Evolutionary conservation across 1,284 basidiomycete genomes (phyloP), one percentile per base, ranked within the genome.

Genomic region (Pseudomicrostroma phylloplanum): DNA sequence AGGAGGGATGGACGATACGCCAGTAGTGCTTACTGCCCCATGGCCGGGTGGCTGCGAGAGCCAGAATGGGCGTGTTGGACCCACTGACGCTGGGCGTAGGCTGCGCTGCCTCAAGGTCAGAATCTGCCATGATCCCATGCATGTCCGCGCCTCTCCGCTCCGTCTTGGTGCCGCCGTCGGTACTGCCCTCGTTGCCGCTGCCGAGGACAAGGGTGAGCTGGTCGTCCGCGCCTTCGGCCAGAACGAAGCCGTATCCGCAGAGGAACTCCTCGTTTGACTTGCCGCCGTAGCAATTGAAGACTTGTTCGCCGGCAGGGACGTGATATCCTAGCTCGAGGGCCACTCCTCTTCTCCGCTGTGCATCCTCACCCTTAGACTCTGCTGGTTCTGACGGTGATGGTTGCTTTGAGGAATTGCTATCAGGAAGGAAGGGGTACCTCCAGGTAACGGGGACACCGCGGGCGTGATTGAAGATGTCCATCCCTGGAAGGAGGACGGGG

Each of bases 231-330:
- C 54, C 21, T 1, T 25, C 57, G 6, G 39, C 21, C 7, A 54
- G 51, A 13, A 61, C 67, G 46, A 77, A 78, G 1, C 72, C 76
- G 36, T 78, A 78, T 9, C 65, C 64, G 12, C 63, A 58, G 0
- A 76, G 58, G 6, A 78, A 64, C 41, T 77, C 75, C 36, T 78
- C 75, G 60, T 76, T 77, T 40, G 67, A 69, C 56, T 78, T 78
- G 11, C 74, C 71, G 1, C 76, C 76, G 57, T 78, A 78, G 30
- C 75, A 77, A 61, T 78, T 78, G 46, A 67, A 75, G 13, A 76
- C 70, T 57, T 78, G 75, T 4, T 36, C 1, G 11, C 51, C 9
- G 13, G 48, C 13, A 0, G 3, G 1, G 30, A 15, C 3, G 9
- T 40, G 42, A 19, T 64, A 43, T 43, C 57, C 58, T 6, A 64